Evolutionary conservation across 192 early-diverging fungal species (phyloP), one percentile per base, ranked within the genome.

Genomic region (Backusella sp.): DNA sequence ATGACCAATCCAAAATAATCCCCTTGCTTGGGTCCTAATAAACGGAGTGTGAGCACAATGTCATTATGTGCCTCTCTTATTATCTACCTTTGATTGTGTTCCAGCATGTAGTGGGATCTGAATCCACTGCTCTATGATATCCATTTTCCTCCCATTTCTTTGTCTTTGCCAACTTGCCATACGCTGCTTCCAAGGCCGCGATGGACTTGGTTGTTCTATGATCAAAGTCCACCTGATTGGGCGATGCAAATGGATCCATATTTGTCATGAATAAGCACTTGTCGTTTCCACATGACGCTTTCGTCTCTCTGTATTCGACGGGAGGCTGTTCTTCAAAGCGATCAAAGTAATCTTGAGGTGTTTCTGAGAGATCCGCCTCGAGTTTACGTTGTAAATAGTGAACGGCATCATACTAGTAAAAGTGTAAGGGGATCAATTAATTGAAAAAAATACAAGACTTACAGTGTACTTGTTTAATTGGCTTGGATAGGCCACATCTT

Each of bases 1-100:
- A 86, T 84, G 6, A 79, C 76, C n/a, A 88, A 32, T 9, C 87
- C 87, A 82, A 88, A 87, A 32, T 84, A 87, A 72, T 88, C 87
- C 28, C 82, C 86, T 0, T 53, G 46, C 0, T 75, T 52, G 30
- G 86, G 85, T 19, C 49, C 86, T 82, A 79, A 79, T 49, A 32
- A 1, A 32, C 32, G 32, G 32, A 32, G 32, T 32, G n/a, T 32
- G 3, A 3, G 32, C 32, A 32, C 32, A 32, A 1, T 1, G 30
- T 30, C 7, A 21, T 14, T 37, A 39, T 15, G 32, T 32, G 32
- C 32, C 32, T 72, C 52, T 32, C 2, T 59, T 34, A n/a, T 3
- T 62, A 12, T 12, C 11, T 82, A 84, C 83, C 72, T 74, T 15
- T 77, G 56, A 74, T 79, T 32, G 85, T 85, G 39, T 88, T 85